phyloP scores from a whole-genome alignment of 2,329 filamentous ascomycete species.

The Rhinocladiella mackenziei region DNA sequence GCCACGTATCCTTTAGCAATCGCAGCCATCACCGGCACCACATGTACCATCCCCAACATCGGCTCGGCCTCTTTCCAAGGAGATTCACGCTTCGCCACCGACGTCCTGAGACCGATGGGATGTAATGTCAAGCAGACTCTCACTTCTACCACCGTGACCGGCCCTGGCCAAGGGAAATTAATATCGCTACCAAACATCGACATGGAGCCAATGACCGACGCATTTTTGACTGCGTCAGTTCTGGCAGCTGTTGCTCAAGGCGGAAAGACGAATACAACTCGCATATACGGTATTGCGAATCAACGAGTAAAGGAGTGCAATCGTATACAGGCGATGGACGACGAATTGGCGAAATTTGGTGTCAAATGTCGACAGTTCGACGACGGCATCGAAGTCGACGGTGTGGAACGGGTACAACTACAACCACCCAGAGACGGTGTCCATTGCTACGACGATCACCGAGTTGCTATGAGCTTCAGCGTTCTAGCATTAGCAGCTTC shows the following conservation, averaged over 20 bases:
- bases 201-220: constrained; percentile 99
- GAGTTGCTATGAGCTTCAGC: constrained; percentile 97
- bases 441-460: constrained; percentile 94
- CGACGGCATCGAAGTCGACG: constrained; percentile 76
- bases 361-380: constrained; percentile 82
- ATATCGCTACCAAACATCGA: constrained; percentile 77
- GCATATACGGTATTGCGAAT: constrained; percentile 91
- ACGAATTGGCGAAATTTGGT: constrained; percentile 89
- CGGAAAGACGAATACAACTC: constrained; percentile 59
- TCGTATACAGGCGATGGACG: constrained; percentile 90
- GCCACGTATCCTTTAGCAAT: constrained; percentile 93
- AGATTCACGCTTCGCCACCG: constrained; percentile 87
- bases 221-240: constrained; percentile 91
- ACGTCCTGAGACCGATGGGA: constrained; percentile 88
- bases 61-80: constrained; percentile 88
- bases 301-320: constrained; percentile 98
- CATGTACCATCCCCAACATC: constrained; percentile 94
- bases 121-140: constrained; percentile 82
- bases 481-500: constrained; percentile 73
- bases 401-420: constrained; percentile 50
- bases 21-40: constrained; percentile 91
- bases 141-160: constrained; percentile 86
- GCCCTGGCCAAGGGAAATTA: constrained; percentile 69
- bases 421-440: constrained; percentile 62
- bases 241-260: constrained; percentile 83